Evolutionary conservation across 2,329 filamentous ascomycete genomes (phyloP), one percentile per base, ranked within the genome.

Genomic region (Raffaelea ambrosiae): DNA sequence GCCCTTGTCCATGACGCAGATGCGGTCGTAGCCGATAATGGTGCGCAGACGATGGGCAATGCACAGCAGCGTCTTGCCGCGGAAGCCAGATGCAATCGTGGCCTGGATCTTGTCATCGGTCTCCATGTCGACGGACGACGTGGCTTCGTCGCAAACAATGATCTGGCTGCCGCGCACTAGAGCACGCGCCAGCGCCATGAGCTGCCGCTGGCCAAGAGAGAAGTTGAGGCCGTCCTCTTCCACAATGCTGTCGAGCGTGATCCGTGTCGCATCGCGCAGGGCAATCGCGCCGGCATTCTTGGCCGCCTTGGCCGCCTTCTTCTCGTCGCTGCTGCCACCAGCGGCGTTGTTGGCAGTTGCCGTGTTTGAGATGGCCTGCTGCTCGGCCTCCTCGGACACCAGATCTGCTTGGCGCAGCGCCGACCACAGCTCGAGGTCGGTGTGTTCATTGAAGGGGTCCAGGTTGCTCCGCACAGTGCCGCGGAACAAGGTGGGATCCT

Each of bases 141-240:
- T 98, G 1, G 93, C 93, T 66, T 98, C 93, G 69, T 98, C 93
- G 65, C 91, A 96, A 44, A 98, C 84, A 57, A 97, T 96, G 66
- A 97, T 96, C 57, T 86, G 88, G 1, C 84, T 86, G 40, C 84
- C 81, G 35, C 91, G 83, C 4, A 97, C 91, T 3, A 98, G 78
- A 0, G 93, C 93, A 1, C 93, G 83, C 0, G 90, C 90, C 1
- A 98, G 75, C 1, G 93, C 93, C 86, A 97, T 95, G 43, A 97
- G 79, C 66, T 97, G 93, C 3, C 93, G 81, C 68, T 97, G 91
- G 7, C 91, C 91, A 10, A 97, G 82, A 0, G 88, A 95, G 71
- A 95, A 96, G 66, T 97, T 97, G 52, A 95, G 76, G 0, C 93
- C 93, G 67, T 96, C 91, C 61, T 97, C 93, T 57, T 96, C 89